These are phyloP conservation scores for Pichia scutulata DNA, from an alignment of 805 yeast species.

Conservation along the genomic window DNA sequence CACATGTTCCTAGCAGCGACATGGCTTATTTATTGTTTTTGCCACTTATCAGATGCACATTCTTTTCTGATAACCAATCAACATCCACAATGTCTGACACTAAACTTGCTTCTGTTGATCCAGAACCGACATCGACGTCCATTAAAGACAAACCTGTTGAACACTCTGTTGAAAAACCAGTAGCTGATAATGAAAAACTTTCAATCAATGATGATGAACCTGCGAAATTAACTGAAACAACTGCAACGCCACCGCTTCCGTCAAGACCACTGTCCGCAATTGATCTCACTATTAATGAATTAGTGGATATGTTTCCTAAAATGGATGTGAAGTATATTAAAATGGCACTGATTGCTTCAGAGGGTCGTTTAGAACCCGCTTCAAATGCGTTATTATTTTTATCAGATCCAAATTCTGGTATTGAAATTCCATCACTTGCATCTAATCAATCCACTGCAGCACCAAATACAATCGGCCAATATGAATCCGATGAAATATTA, in stretches of 20 bases:
- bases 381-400: conserved; percentile 79
- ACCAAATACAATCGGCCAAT: conserved; percentile 24
- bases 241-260: not conserved
- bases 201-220: not conserved
- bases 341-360: conserved; percentile 80
- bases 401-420: conserved; percentile 61
- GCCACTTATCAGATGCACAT: not conserved
- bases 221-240: not conserved
- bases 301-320: conserved; percentile 81
- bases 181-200: not conserved
- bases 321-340: conserved; percentile 63
- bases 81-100: not conserved
- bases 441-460: conserved; percentile 22
- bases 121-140: not conserved
- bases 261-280: conserved; percentile 1
- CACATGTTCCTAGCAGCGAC: not conserved
- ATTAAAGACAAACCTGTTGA: not conserved
- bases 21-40: not conserved
- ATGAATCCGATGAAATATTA: conserved; percentile 57
- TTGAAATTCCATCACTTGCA: conserved; percentile 37
- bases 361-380: conserved; percentile 74
- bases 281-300: conserved; percentile 23
- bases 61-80: not conserved
- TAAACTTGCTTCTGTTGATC: not conserved
- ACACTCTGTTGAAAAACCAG: not conserved